Conservation (phyloP, 768 basidiomycete species). For the Zangia roseola region DNA sequence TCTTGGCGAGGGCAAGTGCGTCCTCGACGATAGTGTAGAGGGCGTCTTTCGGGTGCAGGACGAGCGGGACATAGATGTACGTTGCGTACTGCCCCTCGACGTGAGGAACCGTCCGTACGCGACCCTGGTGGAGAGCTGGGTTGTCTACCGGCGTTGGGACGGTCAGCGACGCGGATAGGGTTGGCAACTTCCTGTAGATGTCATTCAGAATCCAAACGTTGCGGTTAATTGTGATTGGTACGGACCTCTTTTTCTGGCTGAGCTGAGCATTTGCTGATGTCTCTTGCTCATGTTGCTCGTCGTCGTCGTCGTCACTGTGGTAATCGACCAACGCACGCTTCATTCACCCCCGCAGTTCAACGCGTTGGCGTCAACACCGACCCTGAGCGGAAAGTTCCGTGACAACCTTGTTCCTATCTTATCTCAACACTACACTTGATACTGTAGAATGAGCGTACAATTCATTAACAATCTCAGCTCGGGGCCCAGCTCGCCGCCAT, state of each 20-base stretch:
- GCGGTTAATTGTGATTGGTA: neutral
- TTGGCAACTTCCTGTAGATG: constrained; percentile 56
- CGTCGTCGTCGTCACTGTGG: constrained; percentile 36
- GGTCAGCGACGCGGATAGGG: constrained; percentile 49
- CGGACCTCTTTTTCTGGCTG: constrained; percentile 44
- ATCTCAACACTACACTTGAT: neutral
- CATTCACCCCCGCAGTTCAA: constrained; percentile 12
- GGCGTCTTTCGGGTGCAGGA: constrained; percentile 40
- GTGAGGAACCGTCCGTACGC: constrained; percentile 70
- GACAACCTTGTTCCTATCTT: neutral
- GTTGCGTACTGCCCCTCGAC: constrained; percentile 85
- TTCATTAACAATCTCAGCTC: constrained; percentile 71
- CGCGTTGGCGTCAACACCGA: neutral
- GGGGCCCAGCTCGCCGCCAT: constrained; percentile 31
- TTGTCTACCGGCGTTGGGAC: constrained; percentile 59
- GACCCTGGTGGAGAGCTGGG: constrained; percentile 82
- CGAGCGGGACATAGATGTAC: constrained; percentile 72
- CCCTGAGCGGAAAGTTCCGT: constrained; percentile 14
- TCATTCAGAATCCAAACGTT: neutral
- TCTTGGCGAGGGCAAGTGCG: constrained; percentile 44
- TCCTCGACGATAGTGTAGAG: constrained; percentile 48
- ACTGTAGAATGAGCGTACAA: constrained; percentile 61
- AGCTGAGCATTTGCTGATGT: constrained; percentile 4
- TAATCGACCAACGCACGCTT: constrained; percentile 46
- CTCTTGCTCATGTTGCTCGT: constrained; percentile 33